Conservation (phyloP, 208 protist species). For the Porcisia deanei region DNA sequence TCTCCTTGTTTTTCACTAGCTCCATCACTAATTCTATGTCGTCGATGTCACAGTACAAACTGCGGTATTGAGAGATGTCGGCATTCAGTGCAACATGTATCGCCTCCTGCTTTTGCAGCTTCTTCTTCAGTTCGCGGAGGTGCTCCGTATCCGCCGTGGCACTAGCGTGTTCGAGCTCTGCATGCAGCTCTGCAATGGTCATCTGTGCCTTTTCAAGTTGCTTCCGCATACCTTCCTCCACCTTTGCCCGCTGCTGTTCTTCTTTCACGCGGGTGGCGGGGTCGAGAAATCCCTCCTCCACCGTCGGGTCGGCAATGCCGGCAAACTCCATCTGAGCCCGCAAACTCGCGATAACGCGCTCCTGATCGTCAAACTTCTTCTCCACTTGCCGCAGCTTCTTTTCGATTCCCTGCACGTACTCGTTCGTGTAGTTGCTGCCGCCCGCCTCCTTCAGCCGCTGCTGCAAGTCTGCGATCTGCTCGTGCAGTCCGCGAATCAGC, state of each 20-base stretch:
- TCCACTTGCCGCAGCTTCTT: slow-evolving; percentile 38
- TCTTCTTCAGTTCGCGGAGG: slow-evolving; percentile 35
- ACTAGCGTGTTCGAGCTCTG: slow-evolving; percentile 42
- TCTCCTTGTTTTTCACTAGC: slow-evolving; percentile 27
- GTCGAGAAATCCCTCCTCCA: slow-evolving; percentile 29
- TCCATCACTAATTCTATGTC: slow-evolving; percentile 19
- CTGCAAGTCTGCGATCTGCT: slow-evolving; percentile 61
- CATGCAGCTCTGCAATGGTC: slow-evolving; percentile 36
- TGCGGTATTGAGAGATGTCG: slow-evolving; percentile 19
- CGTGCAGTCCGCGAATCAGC: slow-evolving; percentile 52
- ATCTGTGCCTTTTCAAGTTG: slow-evolving; percentile 46
- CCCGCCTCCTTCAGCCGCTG: slow-evolving; percentile 61
- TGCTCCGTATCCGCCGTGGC: slow-evolving; percentile 25
- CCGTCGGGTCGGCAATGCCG: slow-evolving; percentile 41
- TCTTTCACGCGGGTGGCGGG: slow-evolving; percentile 18
- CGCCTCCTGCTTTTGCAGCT: slow-evolving; percentile 21
- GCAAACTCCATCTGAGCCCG: slow-evolving; percentile 52
- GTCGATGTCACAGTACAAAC: slow-evolving; percentile 10
- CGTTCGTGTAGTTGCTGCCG: slow-evolving; percentile 57
- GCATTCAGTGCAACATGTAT: slow-evolving; percentile 14
- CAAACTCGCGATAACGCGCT: slow-evolving; percentile 48
- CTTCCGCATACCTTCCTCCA: slow-evolving; percentile 32
- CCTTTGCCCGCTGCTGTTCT: slow-evolving; percentile 24
- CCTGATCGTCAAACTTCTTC: slow-evolving; percentile 61
- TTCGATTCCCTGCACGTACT: slow-evolving; percentile 65